Base-by-base conservation (phyloP, 2,329 filamentous ascomycete species). In the Ceratocystis destructans region DNA sequence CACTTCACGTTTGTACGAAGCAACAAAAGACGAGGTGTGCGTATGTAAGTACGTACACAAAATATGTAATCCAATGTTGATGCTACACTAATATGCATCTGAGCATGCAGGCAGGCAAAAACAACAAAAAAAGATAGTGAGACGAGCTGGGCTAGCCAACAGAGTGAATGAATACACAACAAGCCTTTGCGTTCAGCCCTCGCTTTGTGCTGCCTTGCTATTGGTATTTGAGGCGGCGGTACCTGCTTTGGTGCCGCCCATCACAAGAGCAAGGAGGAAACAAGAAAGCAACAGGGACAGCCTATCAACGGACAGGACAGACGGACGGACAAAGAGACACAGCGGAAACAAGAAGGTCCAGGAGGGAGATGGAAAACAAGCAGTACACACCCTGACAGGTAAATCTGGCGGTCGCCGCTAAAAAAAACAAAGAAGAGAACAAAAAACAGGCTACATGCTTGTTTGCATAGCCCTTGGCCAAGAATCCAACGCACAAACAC, bases 361-460 rank as follows among this genome's bases (percentile, higher is more conserved):
- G 33, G 10, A 37, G 33, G 33, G 10, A 10, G 33, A 41, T 15
- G 2, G 37, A 41, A 22, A 55, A 20, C 46, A 22, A 12, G 20
- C 12, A 55, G 10, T 15, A 28, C 25, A 28, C 37, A 12, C 37
- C 37, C 37, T 5, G 3, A 15, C 37, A 41, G 5, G 1, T 41
- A 5, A 10, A 41, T 10, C 37, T 41, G 37, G 10, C 28, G 28
- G 28, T 5, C 28, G 28, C 37, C 12, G 37, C 22, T 8, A 55
- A 7, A 31, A 20, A 55, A 28, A 3, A 28, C 5, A 55, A 55
- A 55, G 5, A 12, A 25, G 31, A 25, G 50, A 55, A 17, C 3
- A 22, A 0, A n/a, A 59, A 59, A 59, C 55, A 59, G 25, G 55
- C 55, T n/a, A 59, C 17, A 59, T 59, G 55, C 55, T 59, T 59